These are phyloP conservation scores for Phytopythium helicoides DNA, from an alignment of 352 stramenopile species.

Conservation along the genomic window DNA sequence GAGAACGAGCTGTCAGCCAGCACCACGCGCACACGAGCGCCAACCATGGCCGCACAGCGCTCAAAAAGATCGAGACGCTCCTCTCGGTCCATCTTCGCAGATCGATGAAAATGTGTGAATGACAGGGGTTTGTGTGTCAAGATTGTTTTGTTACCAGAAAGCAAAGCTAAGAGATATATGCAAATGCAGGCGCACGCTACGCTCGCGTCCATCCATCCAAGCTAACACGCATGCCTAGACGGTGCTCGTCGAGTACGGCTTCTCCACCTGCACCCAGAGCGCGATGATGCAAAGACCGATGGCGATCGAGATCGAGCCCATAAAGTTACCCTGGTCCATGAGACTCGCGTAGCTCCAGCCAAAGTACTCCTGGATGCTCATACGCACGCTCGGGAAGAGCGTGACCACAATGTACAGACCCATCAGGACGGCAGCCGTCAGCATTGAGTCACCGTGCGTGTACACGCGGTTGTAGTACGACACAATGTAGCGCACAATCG, in stretches of 20 bases:
- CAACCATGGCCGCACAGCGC: conserved; percentile 25
- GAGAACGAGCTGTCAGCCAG: conserved; percentile 32
- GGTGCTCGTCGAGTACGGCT: conserved; percentile 27
- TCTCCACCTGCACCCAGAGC: conserved; percentile 82
- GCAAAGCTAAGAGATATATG: too few species aligned
- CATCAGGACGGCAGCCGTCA: conserved; percentile 68
- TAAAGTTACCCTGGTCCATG: conserved; percentile 87
- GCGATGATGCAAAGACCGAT: conserved; percentile 82
- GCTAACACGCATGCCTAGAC: neutral
- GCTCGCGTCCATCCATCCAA: neutral
- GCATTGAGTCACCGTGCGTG: conserved; percentile 73
- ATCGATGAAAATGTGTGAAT: too few species aligned
- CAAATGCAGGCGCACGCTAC: neutral
- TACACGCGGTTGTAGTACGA: conserved; percentile 71
- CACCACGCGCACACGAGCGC: conserved; percentile 29
- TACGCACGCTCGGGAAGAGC: conserved; percentile 73
- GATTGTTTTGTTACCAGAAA: too few species aligned
- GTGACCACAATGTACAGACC: conserved; percentile 77
- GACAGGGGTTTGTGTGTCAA: too few species aligned
- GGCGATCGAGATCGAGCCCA: conserved; percentile 77
- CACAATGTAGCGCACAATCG: conserved; percentile 78
- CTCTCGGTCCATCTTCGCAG: too few species aligned
- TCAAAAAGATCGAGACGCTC: conserved; percentile 12
- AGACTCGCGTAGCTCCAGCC: conserved; percentile 87
- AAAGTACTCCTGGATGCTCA: conserved; percentile 88